These are phyloP conservation scores for Coprinopsis marcescibilis DNA, from an alignment of 768 basidiomycete genomes.

Conservation along the genomic window DNA sequence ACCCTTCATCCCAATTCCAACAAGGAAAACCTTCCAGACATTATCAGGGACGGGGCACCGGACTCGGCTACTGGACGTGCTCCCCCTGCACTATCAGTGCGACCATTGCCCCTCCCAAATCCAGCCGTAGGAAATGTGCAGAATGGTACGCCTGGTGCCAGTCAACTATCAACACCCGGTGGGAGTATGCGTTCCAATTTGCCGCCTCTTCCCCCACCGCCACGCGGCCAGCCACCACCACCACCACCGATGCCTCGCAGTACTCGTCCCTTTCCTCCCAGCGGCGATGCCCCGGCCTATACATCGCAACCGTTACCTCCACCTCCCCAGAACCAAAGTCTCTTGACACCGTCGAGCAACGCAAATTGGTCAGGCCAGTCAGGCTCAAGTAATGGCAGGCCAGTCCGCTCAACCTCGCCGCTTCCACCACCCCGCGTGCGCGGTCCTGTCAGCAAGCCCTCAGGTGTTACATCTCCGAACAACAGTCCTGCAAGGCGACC, in stretches of 20 bases:
- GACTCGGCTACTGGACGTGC: slow-evolving; percentile 45
- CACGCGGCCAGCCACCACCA: slow-evolving; percentile 63
- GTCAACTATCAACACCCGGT: slow-evolving; percentile 22
- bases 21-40: slow-evolving; percentile 62
- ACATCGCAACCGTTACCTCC: slow-evolving; percentile 45
- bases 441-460: slow-evolving; percentile 15
- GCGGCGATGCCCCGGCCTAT: background rate
- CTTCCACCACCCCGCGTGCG: slow-evolving; percentile 31
- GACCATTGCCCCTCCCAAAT: slow-evolving; percentile 28
- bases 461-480: slow-evolving; percentile 30
- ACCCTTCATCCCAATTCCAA: slow-evolving; percentile 53
- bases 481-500: slow-evolving; percentile 21
- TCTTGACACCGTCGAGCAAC: slow-evolving; percentile 44
- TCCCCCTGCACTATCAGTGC: slow-evolving; percentile 27
- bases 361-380: slow-evolving; percentile 39
- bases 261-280: background rate
- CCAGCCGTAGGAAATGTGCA: slow-evolving; percentile 42
- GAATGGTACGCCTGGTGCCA: slow-evolving; percentile 24
- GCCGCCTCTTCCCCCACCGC: slow-evolving; percentile 66
- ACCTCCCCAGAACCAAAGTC: slow-evolving; percentile 45
- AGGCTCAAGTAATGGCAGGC: slow-evolving; percentile 49
- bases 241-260: slow-evolving; percentile 24
- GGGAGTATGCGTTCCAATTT: slow-evolving; percentile 37
- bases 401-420: slow-evolving; percentile 39
- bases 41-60: slow-evolving; percentile 57